Evolutionary conservation across 345 rosid species (phyloP), one percentile per base, ranked within the genome.

Genomic region (Arabidopsis suecica): DNA sequence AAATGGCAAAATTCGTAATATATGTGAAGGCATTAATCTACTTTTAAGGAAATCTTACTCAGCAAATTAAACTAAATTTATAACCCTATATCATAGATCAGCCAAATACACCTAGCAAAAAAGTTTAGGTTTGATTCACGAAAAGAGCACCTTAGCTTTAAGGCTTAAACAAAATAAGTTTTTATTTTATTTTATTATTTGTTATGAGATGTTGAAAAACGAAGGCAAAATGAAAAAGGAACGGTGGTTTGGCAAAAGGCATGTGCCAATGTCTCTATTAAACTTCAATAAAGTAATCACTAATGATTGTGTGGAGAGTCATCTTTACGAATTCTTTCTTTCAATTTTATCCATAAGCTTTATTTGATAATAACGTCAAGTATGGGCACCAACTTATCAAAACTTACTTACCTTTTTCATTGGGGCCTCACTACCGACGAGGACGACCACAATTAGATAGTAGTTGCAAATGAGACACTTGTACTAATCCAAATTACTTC

Each of bases 261-360:
- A 76, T 76, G 80, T 76, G 80, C 65, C 33, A 49, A 76, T 76
- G 80, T 76, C 80, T 69, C 65, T n/a, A 45, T 41, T 61, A 54
- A 37, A 47, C 41, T 40, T 61, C 58, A 42, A 62, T 54, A 76
- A 76, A 61, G 70, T 23, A 69, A 69, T 48, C 75, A 76, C 65
- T 69, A 62, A 76, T 76, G 49, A 69, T 76, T 76, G 65, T 61
- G 42, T 76, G 40, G 70, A 69, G 16, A 44, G 32, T 32, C 74
- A 68, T 75, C 73, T 66, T 75, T 66, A 50, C 49, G 60, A 61
- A 44, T 76, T 62, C 47, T 62, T 69, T 76, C 7, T 40, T 60
- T 50, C 8, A 61, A 53, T 68, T 49, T 53, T 68, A 76, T 76
- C 69, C 41, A 76, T 53, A 50, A 49, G 44, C 79, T 68, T 69